Conservation (phyloP, 495 filamentous ascomycete species). For the Penicillium bovifimosum region DNA sequence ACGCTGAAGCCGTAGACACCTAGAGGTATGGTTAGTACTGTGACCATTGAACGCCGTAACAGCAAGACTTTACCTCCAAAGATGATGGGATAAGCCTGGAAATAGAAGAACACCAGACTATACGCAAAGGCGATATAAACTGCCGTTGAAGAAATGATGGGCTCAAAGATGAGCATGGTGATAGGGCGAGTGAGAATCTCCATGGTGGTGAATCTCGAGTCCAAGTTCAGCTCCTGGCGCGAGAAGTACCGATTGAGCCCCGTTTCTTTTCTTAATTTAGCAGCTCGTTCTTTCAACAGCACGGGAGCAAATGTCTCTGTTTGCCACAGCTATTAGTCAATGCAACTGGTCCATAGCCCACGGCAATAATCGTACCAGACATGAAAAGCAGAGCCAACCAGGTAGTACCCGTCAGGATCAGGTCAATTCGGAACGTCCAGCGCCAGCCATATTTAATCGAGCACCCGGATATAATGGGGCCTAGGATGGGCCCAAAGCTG, state of each 20-base stretch:
- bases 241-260: conserved; percentile 40
- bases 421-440: conserved; percentile 58
- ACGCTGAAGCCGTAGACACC: conserved; percentile 33
- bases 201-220: conserved; percentile 33
- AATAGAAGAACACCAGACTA: conserved; percentile 68
- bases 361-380: conserved; percentile 35
- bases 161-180: conserved; percentile 47
- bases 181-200: conserved; percentile 48
- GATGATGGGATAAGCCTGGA: conserved; percentile 63
- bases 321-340: conserved; percentile 3
- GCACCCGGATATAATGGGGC: conserved; percentile 64
- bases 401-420: conserved; percentile 51
- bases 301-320: conserved; percentile 67
- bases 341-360: background rate
- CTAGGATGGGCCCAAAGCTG: conserved; percentile 60
- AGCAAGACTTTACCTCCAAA: conserved; percentile 36
- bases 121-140: conserved; percentile 66
- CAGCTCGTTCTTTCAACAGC: conserved; percentile 58
- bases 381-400: conserved; percentile 41
- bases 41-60: background rate
- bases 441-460: conserved; percentile 54
- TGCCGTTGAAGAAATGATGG: conserved; percentile 60
- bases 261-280: conserved; percentile 55
- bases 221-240: conserved; percentile 36
- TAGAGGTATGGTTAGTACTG: conserved; percentile 2